Percentiles rank a stretch among this genome's conserved stretches.
These are phyloP conservation scores for Podaxis sp. DNA, from an alignment of 768 basidiomycete genomes.

Conservation along the genomic window DNA sequence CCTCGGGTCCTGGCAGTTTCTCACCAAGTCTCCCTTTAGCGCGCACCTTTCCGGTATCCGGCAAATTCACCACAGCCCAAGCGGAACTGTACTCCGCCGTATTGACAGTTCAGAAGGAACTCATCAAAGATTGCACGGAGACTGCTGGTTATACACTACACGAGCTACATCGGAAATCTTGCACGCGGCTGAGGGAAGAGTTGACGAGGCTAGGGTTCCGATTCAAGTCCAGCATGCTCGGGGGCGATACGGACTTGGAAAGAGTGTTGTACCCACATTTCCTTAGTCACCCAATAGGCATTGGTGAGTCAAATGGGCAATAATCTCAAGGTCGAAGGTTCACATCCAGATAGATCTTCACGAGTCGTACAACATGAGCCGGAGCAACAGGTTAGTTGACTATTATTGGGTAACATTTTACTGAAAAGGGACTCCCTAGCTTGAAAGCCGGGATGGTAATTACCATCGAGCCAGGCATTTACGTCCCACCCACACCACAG, in stretches of 20 bases:
- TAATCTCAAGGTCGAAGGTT: slow-evolving; percentile 2
- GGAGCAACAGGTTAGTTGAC: slow-evolving; percentile 34
- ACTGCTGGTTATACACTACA: slow-evolving; percentile 58
- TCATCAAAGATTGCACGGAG: slow-evolving; percentile 63
- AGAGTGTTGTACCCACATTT: slow-evolving; percentile 91
- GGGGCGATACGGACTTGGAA: slow-evolving; percentile 55
- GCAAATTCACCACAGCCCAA: slow-evolving; percentile 77
- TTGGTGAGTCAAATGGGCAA: slow-evolving; percentile 49
- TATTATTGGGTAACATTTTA: background rate
- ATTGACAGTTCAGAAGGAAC: slow-evolving; percentile 67
- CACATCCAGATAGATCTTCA: slow-evolving; percentile 67
- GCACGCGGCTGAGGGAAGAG: slow-evolving; percentile 65
- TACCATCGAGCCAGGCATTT: slow-evolving; percentile 90
- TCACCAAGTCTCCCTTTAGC: slow-evolving; percentile 40
- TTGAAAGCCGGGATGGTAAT: slow-evolving; percentile 86
- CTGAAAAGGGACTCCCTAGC: slow-evolving; percentile 33
- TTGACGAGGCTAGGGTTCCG: slow-evolving; percentile 77
- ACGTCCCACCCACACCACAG: slow-evolving; percentile 75
- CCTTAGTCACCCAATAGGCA: slow-evolving; percentile 88
- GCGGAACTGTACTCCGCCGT: slow-evolving; percentile 83
- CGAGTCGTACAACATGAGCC: slow-evolving; percentile 71
- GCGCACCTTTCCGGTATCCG: slow-evolving; percentile 86
- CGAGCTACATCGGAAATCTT: slow-evolving; percentile 76
- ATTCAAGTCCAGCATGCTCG: slow-evolving; percentile 28
- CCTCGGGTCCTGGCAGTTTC: slow-evolving; percentile 6